Base-by-base conservation (phyloP, 1,284 basidiomycete genomes). In the Puccinia coronata region DNA sequence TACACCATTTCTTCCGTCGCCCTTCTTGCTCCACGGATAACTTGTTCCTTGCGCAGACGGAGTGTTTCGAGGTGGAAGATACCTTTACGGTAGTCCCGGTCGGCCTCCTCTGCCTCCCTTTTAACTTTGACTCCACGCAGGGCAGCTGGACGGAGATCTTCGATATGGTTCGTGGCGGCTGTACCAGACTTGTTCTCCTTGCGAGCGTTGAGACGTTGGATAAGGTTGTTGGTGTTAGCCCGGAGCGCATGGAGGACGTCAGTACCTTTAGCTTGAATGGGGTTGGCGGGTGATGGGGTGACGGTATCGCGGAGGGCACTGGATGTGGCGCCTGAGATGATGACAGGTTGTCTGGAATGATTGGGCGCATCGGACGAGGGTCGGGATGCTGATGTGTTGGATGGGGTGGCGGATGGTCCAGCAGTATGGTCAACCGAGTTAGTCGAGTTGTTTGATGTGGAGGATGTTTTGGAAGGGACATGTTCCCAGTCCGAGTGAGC, bases 51-150 rank as follows among this genome's bases (percentile, higher is more conserved):
- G 67, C 86, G 84, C 63, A 86, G 82, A 36, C 95, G 88, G 31
- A 98, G 89, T 0, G 96, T 98, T 88, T 99, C 96, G 34, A 96
- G 88, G 90, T 95, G 94, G 86, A 98, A 93, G 41, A 99, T 91
- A 49, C 91, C 94, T 83, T 92, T 92, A 43, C 96, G 90, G 84
- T 98, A 99, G 82, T 95, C 94, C 86, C 92, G 93, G 87, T 98
- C 96, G 92, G 86, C 81, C 25, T 71, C 77, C 31, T 80, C 78
- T 14, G 78, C 78, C 39, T 80, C 78, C 25, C 78, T 31, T 71
- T 80, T 80, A 28, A 80, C 16, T 39, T 80, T 80, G 53, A 51
- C 70, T 0, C 55, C 67, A 18, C 78, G 51, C 0, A 80, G n/a
- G 16, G 70, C 78, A 16, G 70, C 49, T 47, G 78, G 78, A 36